Evolutionary conservation across 805 yeast species (phyloP), one percentile per base, ranked within the genome.

Genomic region (Candida vartiovaarae): DNA sequence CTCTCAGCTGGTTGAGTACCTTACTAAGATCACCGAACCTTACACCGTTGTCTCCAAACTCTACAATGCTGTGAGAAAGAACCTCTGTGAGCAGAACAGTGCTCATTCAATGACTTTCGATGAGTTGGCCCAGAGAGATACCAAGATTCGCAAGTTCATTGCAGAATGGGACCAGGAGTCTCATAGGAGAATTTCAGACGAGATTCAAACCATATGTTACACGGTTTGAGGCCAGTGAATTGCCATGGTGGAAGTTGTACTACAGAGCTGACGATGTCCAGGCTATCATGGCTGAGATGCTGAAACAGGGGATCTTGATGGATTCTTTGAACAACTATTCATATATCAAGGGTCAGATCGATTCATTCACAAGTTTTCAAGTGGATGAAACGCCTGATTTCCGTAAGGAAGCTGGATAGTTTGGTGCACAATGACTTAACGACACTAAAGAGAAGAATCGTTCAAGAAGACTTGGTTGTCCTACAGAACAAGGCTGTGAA

Each of bases 181-280:
- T 0, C 67, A 64, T 44, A 36, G 32, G 5, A n/a, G 62, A 62
- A 39, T 50, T 63, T 40, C 67, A 64, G 45, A 41, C 45, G 7
- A 40, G 42, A 2, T 59, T 63, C 32, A 51, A 56, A 40, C 64
- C 64, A 6, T 50, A 49, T 28, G 51, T 64, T 11, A 43, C 51
- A 4, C 32, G 48, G 3, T 64, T 49, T 36, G 60, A 57, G 20
- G 46, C 46, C 11, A 50, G 46, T 6, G 59, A 63, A 20, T 46
- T 64, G 8, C 50, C 63, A 4, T 52, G 65, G 53, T 58, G 61
- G 62, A 62, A 54, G 49, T 40, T 64, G 11, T 63, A 63, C 49
- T 48, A 56, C 8, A 54, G 58, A 34, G 59, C 59, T 24, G 66
- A 63, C 45, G 61, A 56, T 36, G 46, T 63, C 20, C 57, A 57